Conservation (phyloP, 371 early-diverging fungal species). For the Mortierella sp. region DNA sequence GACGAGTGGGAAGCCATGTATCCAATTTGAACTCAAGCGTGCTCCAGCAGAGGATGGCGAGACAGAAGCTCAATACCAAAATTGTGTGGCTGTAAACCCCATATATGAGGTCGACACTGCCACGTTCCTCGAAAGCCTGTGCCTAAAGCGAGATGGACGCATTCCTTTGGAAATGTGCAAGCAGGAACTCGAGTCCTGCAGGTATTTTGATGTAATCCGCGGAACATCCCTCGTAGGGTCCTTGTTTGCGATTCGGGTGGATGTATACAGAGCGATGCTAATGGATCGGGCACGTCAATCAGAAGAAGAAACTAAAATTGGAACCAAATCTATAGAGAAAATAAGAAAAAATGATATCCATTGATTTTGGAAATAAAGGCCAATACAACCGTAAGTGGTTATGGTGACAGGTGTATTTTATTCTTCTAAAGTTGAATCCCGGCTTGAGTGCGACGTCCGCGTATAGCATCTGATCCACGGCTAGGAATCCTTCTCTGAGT, state of each 20-base stretch:
- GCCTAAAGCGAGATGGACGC: constrained; percentile 9
- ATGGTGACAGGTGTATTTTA: neutral
- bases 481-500: constrained; percentile 30
- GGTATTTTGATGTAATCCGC: constrained; percentile 17
- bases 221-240: constrained; percentile 9
- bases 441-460: constrained; percentile 20
- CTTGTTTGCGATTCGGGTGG: constrained; percentile 22
- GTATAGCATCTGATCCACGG: constrained; percentile 13
- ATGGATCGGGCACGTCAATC: neutral
- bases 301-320: neutral
- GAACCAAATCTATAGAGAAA: neutral
- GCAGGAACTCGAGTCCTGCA: constrained; percentile 10
- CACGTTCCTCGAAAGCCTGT: neutral
- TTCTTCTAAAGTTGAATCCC: neutral
- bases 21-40: constrained; percentile 8
- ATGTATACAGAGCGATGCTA: constrained; percentile 4
- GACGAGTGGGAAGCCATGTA: neutral
- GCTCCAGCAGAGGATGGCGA: neutral
- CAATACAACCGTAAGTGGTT: neutral
- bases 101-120: constrained; percentile 10
- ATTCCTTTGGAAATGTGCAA: constrained; percentile 7
- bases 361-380: neutral
- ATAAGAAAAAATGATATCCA: neutral
- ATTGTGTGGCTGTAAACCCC: neutral
- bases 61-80: neutral